Conservation (phyloP, 2,329 filamentous ascomycete species). For the Trichoderma harzianum region DNA sequence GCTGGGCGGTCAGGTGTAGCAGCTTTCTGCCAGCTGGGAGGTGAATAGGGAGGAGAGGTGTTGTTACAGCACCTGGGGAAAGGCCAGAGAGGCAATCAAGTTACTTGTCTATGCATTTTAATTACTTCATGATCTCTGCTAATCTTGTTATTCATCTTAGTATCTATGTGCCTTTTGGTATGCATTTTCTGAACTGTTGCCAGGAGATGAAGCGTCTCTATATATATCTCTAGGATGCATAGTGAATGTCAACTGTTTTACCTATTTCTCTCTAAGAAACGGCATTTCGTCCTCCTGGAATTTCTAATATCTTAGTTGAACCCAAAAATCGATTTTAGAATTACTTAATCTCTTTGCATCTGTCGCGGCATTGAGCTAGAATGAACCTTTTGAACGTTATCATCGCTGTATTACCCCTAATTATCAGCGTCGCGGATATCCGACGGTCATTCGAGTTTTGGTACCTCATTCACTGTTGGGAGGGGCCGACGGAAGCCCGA, state of each 20-base stretch:
- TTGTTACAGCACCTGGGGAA: neutral
- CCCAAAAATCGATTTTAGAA: neutral
- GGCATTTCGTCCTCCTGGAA: rapidly evolving
- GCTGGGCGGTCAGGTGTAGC: neutral
- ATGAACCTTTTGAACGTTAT: neutral
- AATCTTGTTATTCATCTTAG: neutral
- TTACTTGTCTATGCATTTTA: neutral
- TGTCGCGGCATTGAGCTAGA: neutral
- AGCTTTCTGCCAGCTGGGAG: neutral
- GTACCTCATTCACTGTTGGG: neutral
- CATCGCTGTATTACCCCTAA: neutral
- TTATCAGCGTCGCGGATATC: neutral
- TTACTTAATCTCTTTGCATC: neutral
- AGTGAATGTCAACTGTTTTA: neutral
- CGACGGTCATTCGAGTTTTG: neutral
- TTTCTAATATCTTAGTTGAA: rapidly evolving
- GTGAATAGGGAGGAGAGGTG: neutral
- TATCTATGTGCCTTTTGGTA: neutral
- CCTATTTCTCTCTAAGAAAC: neutral
- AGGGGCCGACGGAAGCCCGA: neutral
- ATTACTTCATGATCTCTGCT: neutral
- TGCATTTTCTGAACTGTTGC: neutral
- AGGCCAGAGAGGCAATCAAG: neutral
- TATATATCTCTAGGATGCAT: neutral
- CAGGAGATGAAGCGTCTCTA: neutral